These are phyloP conservation scores for Antitrichia curtipendula DNA, from an alignment of 225 moss, liverwort and hornwort genomes.

Conservation along the genomic window DNA sequence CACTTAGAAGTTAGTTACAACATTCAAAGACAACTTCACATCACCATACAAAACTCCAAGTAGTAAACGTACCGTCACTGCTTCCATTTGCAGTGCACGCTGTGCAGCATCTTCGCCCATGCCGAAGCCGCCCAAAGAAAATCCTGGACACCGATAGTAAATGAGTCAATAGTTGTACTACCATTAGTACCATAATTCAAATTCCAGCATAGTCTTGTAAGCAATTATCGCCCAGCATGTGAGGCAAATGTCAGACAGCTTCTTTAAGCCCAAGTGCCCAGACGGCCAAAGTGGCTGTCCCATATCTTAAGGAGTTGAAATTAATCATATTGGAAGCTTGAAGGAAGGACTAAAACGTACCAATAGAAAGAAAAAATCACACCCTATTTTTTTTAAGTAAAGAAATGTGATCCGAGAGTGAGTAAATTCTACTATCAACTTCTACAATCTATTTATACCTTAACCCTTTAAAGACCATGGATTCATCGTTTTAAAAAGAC, in stretches of 20 bases:
- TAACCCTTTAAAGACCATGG: too few relatives aligned
- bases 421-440: not conserved
- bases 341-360: not conserved
- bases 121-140: constrained; percentile 85
- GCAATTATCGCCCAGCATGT: not conserved
- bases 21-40: not conserved
- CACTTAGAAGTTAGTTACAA: not conserved
- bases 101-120: constrained; percentile 71
- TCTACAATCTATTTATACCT: not conserved
- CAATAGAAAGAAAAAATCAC: not conserved
- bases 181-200: not conserved
- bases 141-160: constrained; percentile 40
- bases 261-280: not conserved
- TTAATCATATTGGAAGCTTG: not conserved
- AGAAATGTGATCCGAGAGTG: not conserved
- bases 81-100: constrained; percentile 55
- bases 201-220: not conserved
- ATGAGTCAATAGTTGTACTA: not conserved
- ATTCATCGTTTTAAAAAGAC: not conserved
- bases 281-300: not conserved
- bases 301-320: not conserved
- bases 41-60: not conserved
- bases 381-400: not conserved
- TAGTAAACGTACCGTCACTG: constrained; percentile 50
- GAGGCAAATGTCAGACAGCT: not conserved